Evolutionary conservation across 2,329 filamentous ascomycete species (phyloP).

Genomic region (Pezicula neosporulosa): DNA sequence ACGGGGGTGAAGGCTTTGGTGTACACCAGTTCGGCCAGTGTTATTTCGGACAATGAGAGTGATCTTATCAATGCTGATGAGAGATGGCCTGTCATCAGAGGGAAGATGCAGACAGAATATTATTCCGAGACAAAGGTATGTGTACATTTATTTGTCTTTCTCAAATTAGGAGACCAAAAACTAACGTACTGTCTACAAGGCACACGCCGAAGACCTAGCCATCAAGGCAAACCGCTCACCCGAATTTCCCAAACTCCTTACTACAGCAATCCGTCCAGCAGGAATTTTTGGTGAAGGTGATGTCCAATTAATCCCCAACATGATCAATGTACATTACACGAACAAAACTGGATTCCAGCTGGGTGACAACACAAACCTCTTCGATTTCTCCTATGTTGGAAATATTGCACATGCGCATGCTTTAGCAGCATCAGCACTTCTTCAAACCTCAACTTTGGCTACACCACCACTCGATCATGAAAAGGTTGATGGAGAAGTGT

Average conservation of each 20-base stretch:
- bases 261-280: conserved; percentile 78
- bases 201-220: conserved; percentile 77
- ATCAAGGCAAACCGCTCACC: conserved; percentile 67
- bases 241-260: conserved; percentile 57
- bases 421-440: conserved; percentile 61
- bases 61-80: conserved; percentile 87
- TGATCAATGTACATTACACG: conserved; percentile 68
- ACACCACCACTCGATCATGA: conserved; percentile 68
- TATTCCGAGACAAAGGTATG: conserved; percentile 80
- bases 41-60: conserved; percentile 75
- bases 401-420: conserved; percentile 78
- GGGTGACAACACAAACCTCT: conserved; percentile 68
- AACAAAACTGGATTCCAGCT: conserved; percentile 75
- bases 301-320: conserved; percentile 67
- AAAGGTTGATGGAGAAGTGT: conserved; percentile 77
- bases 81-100: conserved; percentile 71
- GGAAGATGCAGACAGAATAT: conserved; percentile 69
- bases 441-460: conserved; percentile 24
- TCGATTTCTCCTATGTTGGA: conserved; percentile 67
- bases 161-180: neutral
- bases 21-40: conserved; percentile 86
- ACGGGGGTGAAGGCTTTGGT: conserved; percentile 77
- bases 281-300: conserved; percentile 93
- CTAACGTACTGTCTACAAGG: conserved; percentile 38
- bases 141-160: neutral